Conservation (phyloP, 371 early-diverging fungal species). For the Smittium mucronatum region DNA sequence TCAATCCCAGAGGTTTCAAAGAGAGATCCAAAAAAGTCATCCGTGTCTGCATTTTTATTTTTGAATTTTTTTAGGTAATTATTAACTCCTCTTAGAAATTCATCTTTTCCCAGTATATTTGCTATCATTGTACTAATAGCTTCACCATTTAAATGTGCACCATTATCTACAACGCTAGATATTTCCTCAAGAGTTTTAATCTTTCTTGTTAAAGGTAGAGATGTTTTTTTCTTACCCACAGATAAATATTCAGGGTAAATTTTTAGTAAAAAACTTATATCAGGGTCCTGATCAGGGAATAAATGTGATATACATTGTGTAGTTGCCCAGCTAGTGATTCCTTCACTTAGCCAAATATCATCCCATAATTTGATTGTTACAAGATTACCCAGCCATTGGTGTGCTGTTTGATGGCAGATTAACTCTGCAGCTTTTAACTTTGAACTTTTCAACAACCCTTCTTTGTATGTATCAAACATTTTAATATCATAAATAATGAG, state of each 20-base stretch:
- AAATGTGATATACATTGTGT: conserved; percentile 63
- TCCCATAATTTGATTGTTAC: conserved; percentile 86
- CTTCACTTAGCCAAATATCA: conserved; percentile 92
- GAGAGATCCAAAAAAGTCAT: conserved; percentile 74
- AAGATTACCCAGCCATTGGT: conserved; percentile 96
- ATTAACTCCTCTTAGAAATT: conserved; percentile 58
- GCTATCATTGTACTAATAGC: conserved; percentile 83
- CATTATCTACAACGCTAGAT: conserved; percentile 66
- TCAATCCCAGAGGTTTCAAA: conserved; percentile 50
- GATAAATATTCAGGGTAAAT: conserved; percentile 51
- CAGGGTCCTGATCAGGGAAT: conserved; percentile 61
- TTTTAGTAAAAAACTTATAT: conserved; percentile 55
- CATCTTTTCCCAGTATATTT: conserved; percentile 56
- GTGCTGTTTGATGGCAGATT: conserved; percentile 86
- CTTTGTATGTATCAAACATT: conserved; percentile 51
- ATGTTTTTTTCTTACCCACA: conserved; percentile 65
- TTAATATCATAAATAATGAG: conserved; percentile 75
- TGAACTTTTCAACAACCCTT: conserved; percentile 38
- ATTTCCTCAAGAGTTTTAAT: conserved; percentile 69
- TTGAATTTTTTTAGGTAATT: conserved; percentile 64
- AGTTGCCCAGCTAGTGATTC: conserved; percentile 88
- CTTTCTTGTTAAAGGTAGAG: conserved; percentile 81
- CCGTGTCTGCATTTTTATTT: conserved; percentile 70
- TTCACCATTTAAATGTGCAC: conserved; percentile 83
- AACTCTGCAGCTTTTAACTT: conserved; percentile 67